Conservation (phyloP, 192 early-diverging fungal species). For the Coemansia furcata region DNA sequence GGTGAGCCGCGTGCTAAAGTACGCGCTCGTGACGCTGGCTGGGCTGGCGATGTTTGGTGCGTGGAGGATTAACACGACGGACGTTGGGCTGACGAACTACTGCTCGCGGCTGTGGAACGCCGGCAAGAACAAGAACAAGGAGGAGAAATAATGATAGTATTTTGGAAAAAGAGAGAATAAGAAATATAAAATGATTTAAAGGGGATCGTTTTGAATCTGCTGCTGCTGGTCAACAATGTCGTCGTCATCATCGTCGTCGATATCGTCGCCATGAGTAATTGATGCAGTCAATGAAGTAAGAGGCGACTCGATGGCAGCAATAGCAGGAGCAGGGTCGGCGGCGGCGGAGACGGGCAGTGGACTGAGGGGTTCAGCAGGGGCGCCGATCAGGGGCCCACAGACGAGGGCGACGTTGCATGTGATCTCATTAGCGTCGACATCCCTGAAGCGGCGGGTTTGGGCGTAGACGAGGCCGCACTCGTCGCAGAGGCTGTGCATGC, state of each 20-base stretch:
- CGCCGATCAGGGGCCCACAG: constrained; percentile 20
- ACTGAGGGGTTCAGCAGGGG: neutral
- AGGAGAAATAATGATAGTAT: neutral
- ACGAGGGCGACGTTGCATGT: constrained; percentile 16
- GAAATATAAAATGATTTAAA: neutral
- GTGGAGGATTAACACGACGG: constrained; percentile 94
- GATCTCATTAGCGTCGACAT: constrained; percentile 20
- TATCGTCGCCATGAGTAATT: neutral
- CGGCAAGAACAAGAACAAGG: constrained; percentile 16
- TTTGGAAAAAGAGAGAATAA: neutral
- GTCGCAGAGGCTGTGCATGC: constrained; percentile 51
- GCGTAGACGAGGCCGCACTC: constrained; percentile 30
- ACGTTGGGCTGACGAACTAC: constrained; percentile 90
- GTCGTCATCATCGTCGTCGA: constrained; percentile 1
- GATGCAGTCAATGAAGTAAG: neutral
- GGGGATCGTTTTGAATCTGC: neutral
- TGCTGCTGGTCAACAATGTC: neutral
- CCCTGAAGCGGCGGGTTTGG: constrained; percentile 13
- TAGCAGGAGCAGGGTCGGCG: neutral
- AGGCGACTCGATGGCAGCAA: neutral
- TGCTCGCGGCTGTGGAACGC: constrained; percentile 84
- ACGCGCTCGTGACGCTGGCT: constrained; percentile 68
- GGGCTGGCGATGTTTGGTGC: constrained; percentile 76
- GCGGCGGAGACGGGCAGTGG: neutral
- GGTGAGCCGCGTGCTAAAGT: constrained; percentile 61